Percentiles rank a stretch among this genome's conserved stretches.
These are phyloP conservation scores for Talinum fruticosum DNA, from an alignment of 148 eudicot genomes.

Conservation along the genomic window DNA sequence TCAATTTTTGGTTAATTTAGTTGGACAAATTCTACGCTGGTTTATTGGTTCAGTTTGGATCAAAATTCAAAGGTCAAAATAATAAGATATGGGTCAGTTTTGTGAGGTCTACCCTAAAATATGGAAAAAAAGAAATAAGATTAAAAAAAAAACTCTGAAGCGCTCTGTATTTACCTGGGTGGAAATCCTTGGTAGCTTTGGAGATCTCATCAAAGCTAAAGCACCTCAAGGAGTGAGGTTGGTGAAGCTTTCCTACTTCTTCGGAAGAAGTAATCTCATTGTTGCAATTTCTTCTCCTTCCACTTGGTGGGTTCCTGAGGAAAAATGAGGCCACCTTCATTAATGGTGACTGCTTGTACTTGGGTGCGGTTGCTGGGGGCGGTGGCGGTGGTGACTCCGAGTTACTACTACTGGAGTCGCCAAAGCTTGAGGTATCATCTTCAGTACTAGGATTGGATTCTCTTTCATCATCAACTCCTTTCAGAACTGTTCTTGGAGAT, in stretches of 20 bases:
- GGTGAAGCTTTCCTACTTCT: slow-evolving; percentile 32
- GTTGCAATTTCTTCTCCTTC: slow-evolving; percentile 28
- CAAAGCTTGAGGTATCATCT: slow-evolving; percentile 51
- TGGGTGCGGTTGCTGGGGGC: slow-evolving; percentile 17
- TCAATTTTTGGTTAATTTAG: too few species aligned
- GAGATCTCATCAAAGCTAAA: slow-evolving; percentile 73
- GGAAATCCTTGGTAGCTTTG: slow-evolving; percentile 62
- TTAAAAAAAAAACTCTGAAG: neutral
- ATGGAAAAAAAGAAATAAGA: too few species aligned
- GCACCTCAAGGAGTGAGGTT: slow-evolving; percentile 59
- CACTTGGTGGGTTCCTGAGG: slow-evolving; percentile 32
- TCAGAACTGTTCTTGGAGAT: slow-evolving; percentile 70
- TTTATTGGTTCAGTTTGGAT: neutral
- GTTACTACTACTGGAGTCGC: slow-evolving; percentile 34
- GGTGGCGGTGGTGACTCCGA: slow-evolving; percentile 25
- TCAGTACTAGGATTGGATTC: slow-evolving; percentile 45
- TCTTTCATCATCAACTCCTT: slow-evolving; percentile 29
- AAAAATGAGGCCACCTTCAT: slow-evolving; percentile 54
- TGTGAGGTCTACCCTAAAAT: neutral
- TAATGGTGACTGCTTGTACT: slow-evolving; percentile 39
- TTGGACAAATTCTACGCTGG: too few species aligned
- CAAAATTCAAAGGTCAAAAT: neutral
- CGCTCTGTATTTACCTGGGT: slow-evolving; percentile 43
- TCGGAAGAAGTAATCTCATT: slow-evolving; percentile 3
- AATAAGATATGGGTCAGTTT: neutral